phyloP scores from a whole-genome alignment of 1,139 yeast genomes.

The Pichia norvegensis region DNA sequence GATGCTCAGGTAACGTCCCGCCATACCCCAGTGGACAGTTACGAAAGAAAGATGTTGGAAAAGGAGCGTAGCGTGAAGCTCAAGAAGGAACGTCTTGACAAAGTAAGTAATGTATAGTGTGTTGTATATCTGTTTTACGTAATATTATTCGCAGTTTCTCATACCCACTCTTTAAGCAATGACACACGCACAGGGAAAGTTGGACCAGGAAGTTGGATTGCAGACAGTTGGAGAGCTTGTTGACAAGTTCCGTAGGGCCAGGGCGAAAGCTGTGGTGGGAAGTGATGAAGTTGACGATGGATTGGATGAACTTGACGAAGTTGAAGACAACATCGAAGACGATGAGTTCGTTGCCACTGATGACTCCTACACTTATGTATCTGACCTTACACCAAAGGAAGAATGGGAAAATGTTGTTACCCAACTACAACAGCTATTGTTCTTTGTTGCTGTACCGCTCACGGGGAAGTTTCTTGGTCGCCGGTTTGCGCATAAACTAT shows the following conservation, averaged over 20 bases:
- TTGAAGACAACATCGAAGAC: neutral
- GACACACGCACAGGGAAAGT: no score
- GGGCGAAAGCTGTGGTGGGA: neutral
- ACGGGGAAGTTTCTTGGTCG: conserved; percentile 69
- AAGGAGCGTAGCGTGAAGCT: conserved; percentile 13
- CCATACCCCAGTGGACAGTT: neutral
- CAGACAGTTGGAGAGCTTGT: neutral
- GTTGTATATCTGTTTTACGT: no score
- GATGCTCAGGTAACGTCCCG: no score
- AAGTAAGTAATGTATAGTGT: no score
- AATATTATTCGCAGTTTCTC: no score
- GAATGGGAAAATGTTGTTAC: conserved; percentile 75
- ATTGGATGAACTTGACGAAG: neutral
- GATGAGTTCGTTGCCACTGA: neutral
- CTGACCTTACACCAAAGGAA: conserved; percentile 44
- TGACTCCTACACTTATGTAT: conserved; percentile 21
- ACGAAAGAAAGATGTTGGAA: conserved; percentile 5
- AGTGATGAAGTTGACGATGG: neutral
- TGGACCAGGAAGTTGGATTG: neutral
- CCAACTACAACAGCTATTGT: conserved; percentile 51
- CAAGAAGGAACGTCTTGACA: conserved; percentile 20
- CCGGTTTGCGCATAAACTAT: conserved; percentile 41
- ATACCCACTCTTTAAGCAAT: no score
- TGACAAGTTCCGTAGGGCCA: neutral
- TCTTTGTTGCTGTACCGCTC: conserved; percentile 57